phyloP scores from a whole-genome alignment of 495 filamentous ascomycete genomes.

The Aspergillus mulundensis region DNA sequence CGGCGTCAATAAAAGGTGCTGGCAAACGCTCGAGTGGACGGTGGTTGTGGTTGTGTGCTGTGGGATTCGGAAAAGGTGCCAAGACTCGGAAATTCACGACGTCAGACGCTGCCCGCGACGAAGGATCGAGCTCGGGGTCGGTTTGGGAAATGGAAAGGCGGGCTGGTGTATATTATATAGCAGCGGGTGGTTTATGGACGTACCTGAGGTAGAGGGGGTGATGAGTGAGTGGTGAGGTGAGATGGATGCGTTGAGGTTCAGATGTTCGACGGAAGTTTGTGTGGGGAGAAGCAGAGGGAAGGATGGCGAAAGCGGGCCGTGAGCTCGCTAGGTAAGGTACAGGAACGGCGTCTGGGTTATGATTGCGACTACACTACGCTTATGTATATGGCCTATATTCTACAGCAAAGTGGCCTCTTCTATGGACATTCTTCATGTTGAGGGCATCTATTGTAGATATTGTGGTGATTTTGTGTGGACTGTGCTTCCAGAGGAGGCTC shows the following conservation, averaged over 20 bases:
- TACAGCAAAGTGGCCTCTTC: not conserved
- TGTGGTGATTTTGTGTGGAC: constrained; percentile 16
- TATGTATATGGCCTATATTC: not conserved
- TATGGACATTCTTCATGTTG: not conserved
- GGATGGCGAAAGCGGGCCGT: constrained; percentile 16
- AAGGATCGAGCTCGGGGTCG: not conserved
- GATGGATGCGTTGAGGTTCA: constrained; percentile 22
- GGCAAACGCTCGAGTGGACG: constrained; percentile 6
- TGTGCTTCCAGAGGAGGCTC: constrained; percentile 23
- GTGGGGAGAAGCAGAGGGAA: constrained; percentile 17
- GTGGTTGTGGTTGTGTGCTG: constrained; percentile 7
- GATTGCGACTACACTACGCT: not conserved
- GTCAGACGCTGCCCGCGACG: constrained; percentile 6
- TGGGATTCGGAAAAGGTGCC: constrained; percentile 3
- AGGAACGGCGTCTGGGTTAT: not conserved
- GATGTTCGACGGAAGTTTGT: constrained; percentile 16
- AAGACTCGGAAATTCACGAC: constrained; percentile 12
- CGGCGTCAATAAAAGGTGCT: constrained; percentile 15
- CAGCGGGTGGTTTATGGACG: constrained; percentile 8
- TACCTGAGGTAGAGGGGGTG: constrained; percentile 5
- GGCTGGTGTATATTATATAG: not conserved
- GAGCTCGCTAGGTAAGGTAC: constrained; percentile 8
- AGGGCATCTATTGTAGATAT: not conserved
- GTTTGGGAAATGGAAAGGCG: not conserved
- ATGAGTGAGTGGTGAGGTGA: constrained; percentile 7